A percentile compares a stretch with the other conserved stretches of the same genome.
phyloP scores from a whole-genome alignment of 1,139 yeast genomes.

The Yamadazyma buinensis region DNA sequence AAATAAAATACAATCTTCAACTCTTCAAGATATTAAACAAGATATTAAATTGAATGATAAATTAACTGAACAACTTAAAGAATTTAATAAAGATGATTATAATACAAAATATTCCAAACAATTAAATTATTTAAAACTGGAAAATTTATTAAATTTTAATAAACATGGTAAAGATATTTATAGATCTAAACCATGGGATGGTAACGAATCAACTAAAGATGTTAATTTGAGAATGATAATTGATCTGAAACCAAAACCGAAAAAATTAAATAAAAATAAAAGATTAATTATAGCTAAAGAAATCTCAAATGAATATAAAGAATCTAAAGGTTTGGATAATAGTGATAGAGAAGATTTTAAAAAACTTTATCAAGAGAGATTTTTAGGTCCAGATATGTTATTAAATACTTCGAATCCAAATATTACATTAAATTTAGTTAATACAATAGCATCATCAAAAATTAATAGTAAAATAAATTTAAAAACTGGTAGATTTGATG shows the following conservation, averaged over 20 bases:
- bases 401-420: constrained; percentile 33
- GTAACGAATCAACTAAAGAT: constrained; percentile 52
- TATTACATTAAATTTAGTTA: constrained; percentile 43
- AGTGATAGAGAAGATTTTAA: constrained; percentile 52
- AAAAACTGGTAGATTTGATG: constrained; percentile 59
- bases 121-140: constrained; percentile 26
- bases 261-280: constrained; percentile 18
- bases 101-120: constrained; percentile 15
- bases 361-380: constrained; percentile 60
- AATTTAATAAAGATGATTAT: constrained; percentile 11
- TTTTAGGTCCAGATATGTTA: constrained; percentile 57
- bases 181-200: constrained; percentile 62
- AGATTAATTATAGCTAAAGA: constrained; percentile 54
- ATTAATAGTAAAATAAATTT: constrained; percentile 70
- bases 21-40: too few species aligned
- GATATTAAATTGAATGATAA: too few species aligned
- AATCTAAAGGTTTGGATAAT: constrained; percentile 19
- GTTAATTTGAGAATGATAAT: constrained; percentile 58
- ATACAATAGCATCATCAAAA: constrained; percentile 66
- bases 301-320: constrained; percentile 57
- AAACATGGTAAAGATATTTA: constrained; percentile 49
- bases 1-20: constrained; percentile 22
- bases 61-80: constrained; percentile 9
- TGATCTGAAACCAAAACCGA: constrained; percentile 52
- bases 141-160: constrained; percentile 23